Evolutionary conservation across 192 early-diverging fungal genomes (phyloP), one percentile per base, ranked within the genome.

Genomic region (Coemansia sp.): DNA sequence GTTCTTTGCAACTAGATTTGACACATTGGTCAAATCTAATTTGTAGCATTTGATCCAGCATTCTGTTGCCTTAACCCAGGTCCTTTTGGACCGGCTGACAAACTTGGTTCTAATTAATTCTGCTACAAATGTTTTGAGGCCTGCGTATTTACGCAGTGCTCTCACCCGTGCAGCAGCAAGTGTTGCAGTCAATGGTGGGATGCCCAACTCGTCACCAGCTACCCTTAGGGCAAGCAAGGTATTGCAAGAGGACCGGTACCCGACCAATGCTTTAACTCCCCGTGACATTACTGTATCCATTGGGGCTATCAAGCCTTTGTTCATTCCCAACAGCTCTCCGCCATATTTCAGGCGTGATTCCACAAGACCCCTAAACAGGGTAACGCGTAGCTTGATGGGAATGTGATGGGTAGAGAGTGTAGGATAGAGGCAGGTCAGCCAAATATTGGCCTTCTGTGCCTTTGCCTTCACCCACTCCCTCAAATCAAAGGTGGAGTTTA

Each of bases 301-400:
- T 20, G n/a, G n/a, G 3, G 49, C 49, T 20, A 52, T 52, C 49
- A 52, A 24, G 5, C 49, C 49, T 52, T 52, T 52, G 49, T 52
- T 52, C 49, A 52, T 52, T 10, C 18, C 49, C 49, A 52, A 52
- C 3, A 52, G 49, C 18, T 52, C 49, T 24, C 49, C 22, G 8
- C 49, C 49, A 52, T 52, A 52, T 20, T 22, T 52, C 49, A 20
- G 49, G 49, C 1, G 49, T 7, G 49, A 52, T 52, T 52, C 47
- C 47, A 50, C 47, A 50, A 50, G 47, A 50, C 47, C 47, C 47
- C 47, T 50, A 22, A 50, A 50, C 47, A 50, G 47, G 47, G 47
- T 50, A 5, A 22, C 20, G 47, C 8, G 0, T 50, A 50, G 47
- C 47, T 50, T 50, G 15, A 50, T 50, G 47, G 47, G 47, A 16